These are phyloP conservation scores for Microbotryum scabiosae DNA, from an alignment of 1,284 basidiomycete genomes.

Conservation along the genomic window DNA sequence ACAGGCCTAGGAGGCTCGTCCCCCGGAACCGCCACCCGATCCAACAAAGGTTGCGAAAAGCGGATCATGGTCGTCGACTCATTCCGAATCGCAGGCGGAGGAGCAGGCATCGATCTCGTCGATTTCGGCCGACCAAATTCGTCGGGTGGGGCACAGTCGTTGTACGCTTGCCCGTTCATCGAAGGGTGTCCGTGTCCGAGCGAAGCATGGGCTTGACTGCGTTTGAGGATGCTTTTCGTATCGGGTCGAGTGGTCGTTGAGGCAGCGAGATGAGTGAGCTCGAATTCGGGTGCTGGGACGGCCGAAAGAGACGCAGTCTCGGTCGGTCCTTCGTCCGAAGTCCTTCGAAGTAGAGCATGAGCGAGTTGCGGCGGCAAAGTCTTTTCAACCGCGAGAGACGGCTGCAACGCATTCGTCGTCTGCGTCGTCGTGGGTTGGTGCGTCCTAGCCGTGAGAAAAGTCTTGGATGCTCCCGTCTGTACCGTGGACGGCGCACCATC, in stretches of 20 bases:
- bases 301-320: slow-evolving; percentile 10
- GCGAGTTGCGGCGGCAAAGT: neutral
- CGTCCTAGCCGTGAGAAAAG: slow-evolving; percentile 7
- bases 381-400: neutral
- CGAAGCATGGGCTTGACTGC: slow-evolving; percentile 6
- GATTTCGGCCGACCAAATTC: too few relatives aligned
- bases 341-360: slow-evolving; percentile 13
- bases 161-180: too few relatives aligned
- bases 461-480: neutral
- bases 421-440: neutral
- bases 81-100: too few relatives aligned
- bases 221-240: neutral
- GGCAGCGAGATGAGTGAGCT: neutral
- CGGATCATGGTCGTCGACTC: too few relatives aligned
- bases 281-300: neutral
- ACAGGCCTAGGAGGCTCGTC: slow-evolving; percentile 24
- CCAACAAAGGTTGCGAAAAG: too few relatives aligned
- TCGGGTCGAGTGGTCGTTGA: neutral
- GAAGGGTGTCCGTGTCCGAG: slow-evolving; percentile 4
- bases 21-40: slow-evolving; percentile 4
- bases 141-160: too few relatives aligned
- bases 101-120: too few relatives aligned
- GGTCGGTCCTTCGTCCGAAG: slow-evolving; percentile 8
- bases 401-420: neutral
- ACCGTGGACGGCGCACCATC: neutral